A percentile compares a stretch with the other conserved stretches of the same genome.
Evolutionary conservation across 2,329 filamentous ascomycete genomes (phyloP).

Genomic region (Whalleya microplaca): DNA sequence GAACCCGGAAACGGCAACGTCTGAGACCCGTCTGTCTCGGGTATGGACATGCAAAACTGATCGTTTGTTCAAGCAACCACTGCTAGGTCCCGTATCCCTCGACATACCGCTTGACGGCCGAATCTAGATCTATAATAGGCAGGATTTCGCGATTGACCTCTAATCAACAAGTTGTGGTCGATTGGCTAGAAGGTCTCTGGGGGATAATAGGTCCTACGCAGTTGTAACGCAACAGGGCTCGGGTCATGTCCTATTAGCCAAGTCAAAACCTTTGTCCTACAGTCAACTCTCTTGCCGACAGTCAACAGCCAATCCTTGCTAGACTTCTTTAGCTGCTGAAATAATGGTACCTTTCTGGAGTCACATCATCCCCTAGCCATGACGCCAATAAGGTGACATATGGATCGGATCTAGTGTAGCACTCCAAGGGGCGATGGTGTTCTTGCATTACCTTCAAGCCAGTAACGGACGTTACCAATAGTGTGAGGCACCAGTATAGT

Average conservation of each 20-base stretch:
- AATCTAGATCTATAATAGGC: constrained; percentile 32
- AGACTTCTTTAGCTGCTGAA: constrained; percentile 10
- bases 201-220: background rate
- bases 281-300: background rate
- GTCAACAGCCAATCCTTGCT: constrained; percentile 7
- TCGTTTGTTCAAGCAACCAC: constrained; percentile 17
- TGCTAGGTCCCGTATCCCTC: constrained; percentile 28
- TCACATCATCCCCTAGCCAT: constrained; percentile 1
- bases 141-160: constrained; percentile 30
- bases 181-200: constrained; percentile 5
- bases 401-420: constrained; percentile 24
- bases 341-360: constrained; percentile 4
- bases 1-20: constrained; percentile 16
- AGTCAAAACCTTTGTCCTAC: background rate
- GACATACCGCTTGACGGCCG: constrained; percentile 29
- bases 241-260: background rate
- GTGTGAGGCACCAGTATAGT: constrained; percentile 10
- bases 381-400: constrained; percentile 13
- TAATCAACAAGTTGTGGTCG: constrained; percentile 7
- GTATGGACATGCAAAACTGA: constrained; percentile 13
- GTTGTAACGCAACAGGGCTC: background rate
- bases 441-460: constrained; percentile 4
- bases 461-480: constrained; percentile 3
- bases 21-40: constrained; percentile 28
- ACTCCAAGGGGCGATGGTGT: constrained; percentile 16